A percentile compares a stretch with the other conserved stretches of the same genome.
phyloP scores from a whole-genome alignment of 2,329 filamentous ascomycete species.

The Fusarium nisikadoi region DNA sequence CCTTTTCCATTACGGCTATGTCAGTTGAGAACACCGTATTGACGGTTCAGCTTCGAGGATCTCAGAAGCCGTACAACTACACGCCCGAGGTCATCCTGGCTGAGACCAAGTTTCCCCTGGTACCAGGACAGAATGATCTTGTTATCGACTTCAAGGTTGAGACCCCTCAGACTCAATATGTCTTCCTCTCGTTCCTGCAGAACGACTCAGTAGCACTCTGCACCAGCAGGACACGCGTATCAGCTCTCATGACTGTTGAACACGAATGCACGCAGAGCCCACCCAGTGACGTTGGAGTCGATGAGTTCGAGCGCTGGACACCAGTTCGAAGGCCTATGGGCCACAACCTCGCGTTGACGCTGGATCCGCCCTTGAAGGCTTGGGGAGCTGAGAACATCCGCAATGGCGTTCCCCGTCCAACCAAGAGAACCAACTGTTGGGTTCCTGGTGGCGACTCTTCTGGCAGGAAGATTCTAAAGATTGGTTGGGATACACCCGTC shows the following conservation, averaged over 20 bases:
- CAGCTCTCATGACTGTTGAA: conserved; percentile 20
- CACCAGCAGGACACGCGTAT: conserved; percentile 1
- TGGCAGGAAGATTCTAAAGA: not conserved
- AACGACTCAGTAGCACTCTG: conserved; percentile 13
- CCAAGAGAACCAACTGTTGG: conserved; percentile 19
- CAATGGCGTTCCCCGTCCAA: not conserved
- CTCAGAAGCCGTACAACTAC: conserved; percentile 13
- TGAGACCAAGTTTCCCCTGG: not conserved
- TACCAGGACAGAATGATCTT: not conserved
- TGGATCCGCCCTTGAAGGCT: not conserved
- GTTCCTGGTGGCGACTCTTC: not conserved
- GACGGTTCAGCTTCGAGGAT: not conserved
- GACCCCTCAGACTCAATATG: conserved; percentile 17
- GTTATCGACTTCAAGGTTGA: not conserved
- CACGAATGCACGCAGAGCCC: conserved; percentile 11
- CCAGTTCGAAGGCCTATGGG: conserved; percentile 9
- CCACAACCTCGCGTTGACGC: not conserved
- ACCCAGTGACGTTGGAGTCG: conserved; percentile 3
- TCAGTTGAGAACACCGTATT: not conserved
- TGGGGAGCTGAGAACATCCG: not conserved
- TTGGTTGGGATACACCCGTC: not conserved
- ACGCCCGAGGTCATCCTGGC: conserved; percentile 2
- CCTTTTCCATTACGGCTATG: not conserved
- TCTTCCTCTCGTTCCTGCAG: conserved; percentile 5
- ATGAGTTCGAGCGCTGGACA: conserved; percentile 16